Percentiles rank a stretch among this genome's conserved stretches.
Evolutionary conservation across 1,284 basidiomycete species (phyloP).

Genomic region (Cystobasidium pallidum): DNA sequence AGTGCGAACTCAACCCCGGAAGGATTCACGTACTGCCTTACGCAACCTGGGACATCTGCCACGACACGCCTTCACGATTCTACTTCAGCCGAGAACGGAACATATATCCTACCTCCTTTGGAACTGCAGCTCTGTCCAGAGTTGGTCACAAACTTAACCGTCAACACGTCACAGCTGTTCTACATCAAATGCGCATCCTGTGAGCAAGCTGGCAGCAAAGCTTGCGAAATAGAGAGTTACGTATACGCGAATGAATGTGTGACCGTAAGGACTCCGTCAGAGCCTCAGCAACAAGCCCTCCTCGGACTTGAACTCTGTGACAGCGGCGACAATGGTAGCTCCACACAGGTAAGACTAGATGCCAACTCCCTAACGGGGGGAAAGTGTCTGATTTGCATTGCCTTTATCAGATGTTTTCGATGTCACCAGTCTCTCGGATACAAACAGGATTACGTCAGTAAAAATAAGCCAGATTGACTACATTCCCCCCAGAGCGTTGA

Average conservation of each 20-base stretch:
- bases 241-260: slow-evolving; percentile 12
- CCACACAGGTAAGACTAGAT: background rate
- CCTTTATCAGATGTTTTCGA: background rate
- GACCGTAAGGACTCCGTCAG: background rate
- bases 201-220: background rate
- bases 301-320: background rate
- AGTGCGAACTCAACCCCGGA: background rate
- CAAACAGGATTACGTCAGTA: background rate
- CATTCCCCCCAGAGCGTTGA: no score
- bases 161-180: background rate
- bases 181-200: slow-evolving; percentile 12
- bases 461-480: no score
- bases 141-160: background rate
- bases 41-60: background rate
- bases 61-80: background rate
- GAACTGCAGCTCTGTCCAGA: slow-evolving; percentile 19
- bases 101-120: slow-evolving; percentile 1
- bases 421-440: background rate
- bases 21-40: background rate
- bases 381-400: background rate
- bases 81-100: background rate
- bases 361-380: background rate
- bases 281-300: background rate
- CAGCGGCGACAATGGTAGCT: background rate
- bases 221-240: background rate